phyloP scores from a whole-genome alignment of 805 yeast species.

The Yamadazyma sp. region DNA sequence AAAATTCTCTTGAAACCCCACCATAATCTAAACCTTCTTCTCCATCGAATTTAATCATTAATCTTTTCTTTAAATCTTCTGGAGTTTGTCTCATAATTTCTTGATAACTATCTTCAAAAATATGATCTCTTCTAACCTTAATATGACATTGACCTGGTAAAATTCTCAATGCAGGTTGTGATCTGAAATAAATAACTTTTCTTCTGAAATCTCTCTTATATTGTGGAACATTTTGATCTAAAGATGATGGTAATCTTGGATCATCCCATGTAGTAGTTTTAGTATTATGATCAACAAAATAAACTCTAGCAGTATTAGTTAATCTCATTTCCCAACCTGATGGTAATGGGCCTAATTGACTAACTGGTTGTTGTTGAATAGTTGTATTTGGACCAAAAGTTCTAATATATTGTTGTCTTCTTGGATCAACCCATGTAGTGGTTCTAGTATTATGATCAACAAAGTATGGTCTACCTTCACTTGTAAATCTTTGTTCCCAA shows the following conservation, averaged over 20 bases:
- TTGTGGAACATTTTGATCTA: constrained; percentile 98
- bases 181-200: constrained; percentile 94
- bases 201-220: constrained; percentile 98
- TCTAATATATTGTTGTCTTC: constrained; percentile 97
- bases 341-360: constrained; percentile 96
- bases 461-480: constrained; percentile 97
- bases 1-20: constrained; percentile 98
- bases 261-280: constrained; percentile 99
- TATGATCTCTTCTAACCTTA: constrained; percentile 93
- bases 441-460: constrained; percentile 99
- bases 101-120: constrained; percentile 96
- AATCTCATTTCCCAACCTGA: constrained; percentile 99
- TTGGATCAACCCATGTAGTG: constrained; percentile 99
- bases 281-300: constrained; percentile 98
- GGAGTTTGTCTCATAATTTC: constrained; percentile 99
- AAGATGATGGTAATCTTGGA: constrained; percentile 94
- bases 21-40: constrained; percentile 99
- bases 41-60: constrained; percentile 98
- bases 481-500: constrained; percentile 98
- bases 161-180: constrained; percentile 96
- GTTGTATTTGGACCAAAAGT: constrained; percentile 89
- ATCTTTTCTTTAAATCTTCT: constrained; percentile 93
- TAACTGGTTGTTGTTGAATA: constrained; percentile 95
- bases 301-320: constrained; percentile 97
- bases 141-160: constrained; percentile 98